Conservation (phyloP, 805 yeast genomes). For the Kurtzmaniella cleridarum region DNA sequence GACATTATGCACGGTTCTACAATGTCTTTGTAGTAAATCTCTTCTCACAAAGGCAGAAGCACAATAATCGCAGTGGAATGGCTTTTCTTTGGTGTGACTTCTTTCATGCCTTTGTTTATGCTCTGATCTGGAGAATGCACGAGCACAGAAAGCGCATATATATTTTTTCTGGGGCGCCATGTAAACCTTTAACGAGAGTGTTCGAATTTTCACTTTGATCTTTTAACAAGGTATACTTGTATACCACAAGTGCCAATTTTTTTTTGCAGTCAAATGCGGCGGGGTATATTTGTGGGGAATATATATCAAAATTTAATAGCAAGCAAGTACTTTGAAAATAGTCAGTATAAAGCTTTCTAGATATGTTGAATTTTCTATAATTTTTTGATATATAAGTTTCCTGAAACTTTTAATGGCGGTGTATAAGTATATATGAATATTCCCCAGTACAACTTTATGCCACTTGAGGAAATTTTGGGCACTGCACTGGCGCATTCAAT, state of each 20-base stretch:
- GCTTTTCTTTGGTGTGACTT: constrained; percentile 76
- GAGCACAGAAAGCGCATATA: constrained; percentile 73
- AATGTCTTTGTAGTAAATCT: constrained; percentile 71
- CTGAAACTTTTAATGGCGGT: neutral
- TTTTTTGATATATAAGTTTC: no score
- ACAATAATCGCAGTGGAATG: constrained; percentile 69
- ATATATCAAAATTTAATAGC: no score
- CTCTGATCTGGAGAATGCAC: constrained; percentile 75
- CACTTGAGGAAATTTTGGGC: constrained; percentile 6
- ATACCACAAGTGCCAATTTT: no score
- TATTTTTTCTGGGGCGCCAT: constrained; percentile 56
- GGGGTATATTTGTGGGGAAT: no score
- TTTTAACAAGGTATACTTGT: no score
- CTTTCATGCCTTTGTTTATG: constrained; percentile 76
- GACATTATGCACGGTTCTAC: constrained; percentile 65
- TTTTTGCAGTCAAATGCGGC: no score
- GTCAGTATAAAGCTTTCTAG: no score
- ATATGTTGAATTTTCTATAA: no score
- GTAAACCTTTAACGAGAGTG: constrained; percentile 2
- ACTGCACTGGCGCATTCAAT: neutral
- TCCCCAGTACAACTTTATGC: constrained; percentile 4
- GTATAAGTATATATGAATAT: neutral
- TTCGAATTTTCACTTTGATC: no score
- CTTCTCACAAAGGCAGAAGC: constrained; percentile 70
- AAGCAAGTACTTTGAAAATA: no score